These are phyloP conservation scores for Tulasnella sp. DNA, from an alignment of 768 basidiomycete genomes.

Conservation along the genomic window DNA sequence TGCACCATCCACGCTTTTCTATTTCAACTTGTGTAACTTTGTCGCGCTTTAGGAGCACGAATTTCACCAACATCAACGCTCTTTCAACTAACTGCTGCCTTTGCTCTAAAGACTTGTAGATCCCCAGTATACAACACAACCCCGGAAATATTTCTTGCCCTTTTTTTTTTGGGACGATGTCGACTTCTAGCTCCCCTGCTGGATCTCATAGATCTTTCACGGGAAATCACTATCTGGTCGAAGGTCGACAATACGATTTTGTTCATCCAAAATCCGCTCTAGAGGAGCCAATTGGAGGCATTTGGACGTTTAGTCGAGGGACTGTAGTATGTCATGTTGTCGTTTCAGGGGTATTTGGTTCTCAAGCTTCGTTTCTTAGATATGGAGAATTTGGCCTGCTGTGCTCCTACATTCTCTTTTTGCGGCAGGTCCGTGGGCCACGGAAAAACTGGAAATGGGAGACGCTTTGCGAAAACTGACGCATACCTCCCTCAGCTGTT, in stretches of 20 bases:
- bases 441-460: not conserved
- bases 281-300: not conserved
- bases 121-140: too few species aligned
- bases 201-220: constrained; percentile 5
- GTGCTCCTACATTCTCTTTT: constrained; percentile 6
- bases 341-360: not conserved
- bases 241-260: constrained; percentile 1
- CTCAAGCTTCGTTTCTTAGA: not conserved
- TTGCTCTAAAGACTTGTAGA: too few species aligned
- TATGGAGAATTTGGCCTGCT: constrained; percentile 13
- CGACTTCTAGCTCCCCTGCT: not conserved
- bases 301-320: constrained; percentile 7
- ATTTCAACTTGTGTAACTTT: too few species aligned
- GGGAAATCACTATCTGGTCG: constrained; percentile 8
- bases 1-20: too few species aligned
- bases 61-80: too few species aligned
- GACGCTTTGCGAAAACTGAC: not conserved
- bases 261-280: not conserved
- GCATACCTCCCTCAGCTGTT: not conserved
- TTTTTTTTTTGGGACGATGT: too few species aligned
- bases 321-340: constrained; percentile 7
- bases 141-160: too few species aligned
- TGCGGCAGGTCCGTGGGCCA: not conserved
- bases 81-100: too few species aligned
- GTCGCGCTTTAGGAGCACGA: too few species aligned